Conservation (phyloP, 2,329 filamentous ascomycete genomes). For the Fusarium caatingaense region DNA sequence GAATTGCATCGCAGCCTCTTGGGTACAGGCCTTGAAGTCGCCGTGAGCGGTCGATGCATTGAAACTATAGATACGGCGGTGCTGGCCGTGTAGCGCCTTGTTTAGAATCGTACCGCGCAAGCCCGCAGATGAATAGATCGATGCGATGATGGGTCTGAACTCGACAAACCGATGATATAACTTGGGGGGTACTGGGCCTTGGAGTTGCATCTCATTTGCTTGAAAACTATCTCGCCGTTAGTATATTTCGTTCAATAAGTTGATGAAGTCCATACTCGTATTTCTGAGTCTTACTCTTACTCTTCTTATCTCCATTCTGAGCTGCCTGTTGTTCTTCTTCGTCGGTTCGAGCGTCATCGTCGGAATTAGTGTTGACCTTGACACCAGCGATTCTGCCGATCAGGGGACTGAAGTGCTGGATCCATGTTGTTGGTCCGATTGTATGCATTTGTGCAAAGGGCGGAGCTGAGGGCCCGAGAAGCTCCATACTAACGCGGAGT, state of each 20-base stretch:
- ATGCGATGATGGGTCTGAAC: slow-evolving; percentile 88
- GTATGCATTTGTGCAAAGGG: slow-evolving; percentile 81
- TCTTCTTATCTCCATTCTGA: slow-evolving; percentile 55
- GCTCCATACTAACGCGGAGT: slow-evolving; percentile 78
- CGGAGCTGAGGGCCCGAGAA: slow-evolving; percentile 79
- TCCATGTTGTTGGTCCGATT: slow-evolving; percentile 78
- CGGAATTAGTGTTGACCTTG: slow-evolving; percentile 72
- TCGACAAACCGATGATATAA: slow-evolving; percentile 95
- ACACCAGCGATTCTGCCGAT: slow-evolving; percentile 84
- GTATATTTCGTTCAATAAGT: not conserved
- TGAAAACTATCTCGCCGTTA: slow-evolving; percentile 74
- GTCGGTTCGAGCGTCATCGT: slow-evolving; percentile 53
- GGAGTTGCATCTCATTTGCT: slow-evolving; percentile 89
- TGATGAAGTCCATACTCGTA: slow-evolving; percentile 73
- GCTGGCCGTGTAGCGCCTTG: slow-evolving; percentile 89
- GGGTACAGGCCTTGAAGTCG: slow-evolving; percentile 71
- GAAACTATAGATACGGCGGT: slow-evolving; percentile 89
- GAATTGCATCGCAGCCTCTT: slow-evolving; percentile 81
- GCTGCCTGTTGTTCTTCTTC: slow-evolving; percentile 36
- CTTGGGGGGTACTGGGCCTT: slow-evolving; percentile 81
- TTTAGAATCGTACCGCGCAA: slow-evolving; percentile 84
- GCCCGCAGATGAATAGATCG: slow-evolving; percentile 85
- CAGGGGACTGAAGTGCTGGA: slow-evolving; percentile 88
- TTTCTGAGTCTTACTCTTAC: slow-evolving; percentile 70
- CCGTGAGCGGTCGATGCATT: slow-evolving; percentile 81